phyloP scores from a whole-genome alignment of 2,329 filamentous ascomycete genomes.

The Diplodia seriata region DNA sequence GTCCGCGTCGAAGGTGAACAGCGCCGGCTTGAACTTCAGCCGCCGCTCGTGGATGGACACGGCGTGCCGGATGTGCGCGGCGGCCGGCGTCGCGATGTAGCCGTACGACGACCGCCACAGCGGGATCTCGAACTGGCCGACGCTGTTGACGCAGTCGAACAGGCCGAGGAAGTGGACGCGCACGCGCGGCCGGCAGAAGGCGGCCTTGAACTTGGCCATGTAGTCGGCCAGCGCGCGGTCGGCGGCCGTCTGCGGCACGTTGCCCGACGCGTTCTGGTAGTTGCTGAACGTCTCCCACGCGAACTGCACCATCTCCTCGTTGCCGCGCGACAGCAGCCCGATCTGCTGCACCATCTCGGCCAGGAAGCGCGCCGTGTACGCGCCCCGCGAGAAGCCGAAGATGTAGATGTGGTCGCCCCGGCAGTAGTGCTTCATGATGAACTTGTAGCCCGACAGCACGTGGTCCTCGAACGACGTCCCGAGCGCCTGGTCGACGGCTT shows the following conservation, averaged over 20 bases:
- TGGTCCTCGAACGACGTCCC: conserved; percentile 36
- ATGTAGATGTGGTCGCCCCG: conserved; percentile 45
- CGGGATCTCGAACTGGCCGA: conserved; percentile 44
- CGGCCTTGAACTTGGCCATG: conserved; percentile 29
- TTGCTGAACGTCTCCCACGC: conserved; percentile 36
- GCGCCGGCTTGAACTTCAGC: conserved; percentile 51
- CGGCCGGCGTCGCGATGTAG: conserved; percentile 47
- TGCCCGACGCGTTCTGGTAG: conserved; percentile 33
- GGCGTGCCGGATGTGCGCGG: conserved; percentile 51
- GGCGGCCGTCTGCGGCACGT: conserved; percentile 24
- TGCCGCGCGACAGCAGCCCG: conserved; percentile 38
- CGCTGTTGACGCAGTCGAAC: conserved; percentile 52
- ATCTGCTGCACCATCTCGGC: conserved; percentile 40
- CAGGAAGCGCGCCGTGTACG: conserved; percentile 46
- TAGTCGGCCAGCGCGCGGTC: background rate
- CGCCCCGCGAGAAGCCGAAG: conserved; percentile 46
- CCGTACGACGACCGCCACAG: conserved; percentile 50
- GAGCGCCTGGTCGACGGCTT: conserved; percentile 32
- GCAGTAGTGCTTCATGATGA: conserved; percentile 45
- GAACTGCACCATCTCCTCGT: conserved; percentile 38
- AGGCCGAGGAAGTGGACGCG: conserved; percentile 54
- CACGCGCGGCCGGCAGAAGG: conserved; percentile 51
- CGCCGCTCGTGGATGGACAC: conserved; percentile 55
- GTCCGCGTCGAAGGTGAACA: conserved; percentile 33
- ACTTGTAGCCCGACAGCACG: conserved; percentile 42